phyloP scores from a whole-genome alignment of 345 rosid species.

The Murraya paniculata region DNA sequence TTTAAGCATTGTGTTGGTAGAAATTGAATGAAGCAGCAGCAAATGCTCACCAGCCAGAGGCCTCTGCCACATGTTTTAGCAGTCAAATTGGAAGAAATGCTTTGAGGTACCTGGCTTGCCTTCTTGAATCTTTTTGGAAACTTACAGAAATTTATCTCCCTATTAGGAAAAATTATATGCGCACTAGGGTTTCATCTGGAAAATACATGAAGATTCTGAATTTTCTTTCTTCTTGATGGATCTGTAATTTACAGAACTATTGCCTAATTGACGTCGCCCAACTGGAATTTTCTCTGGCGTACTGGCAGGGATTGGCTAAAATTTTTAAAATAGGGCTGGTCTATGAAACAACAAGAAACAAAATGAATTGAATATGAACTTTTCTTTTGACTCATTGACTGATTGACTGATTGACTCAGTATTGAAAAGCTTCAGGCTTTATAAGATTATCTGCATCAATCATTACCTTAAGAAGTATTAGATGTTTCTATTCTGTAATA shows the following conservation, averaged over 20 bases:
- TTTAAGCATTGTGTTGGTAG: constrained; percentile 44
- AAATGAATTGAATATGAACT: neutral
- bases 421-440: neutral
- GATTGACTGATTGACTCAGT: neutral
- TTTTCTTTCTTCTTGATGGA: neutral
- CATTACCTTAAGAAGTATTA: neutral
- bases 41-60: constrained; percentile 32
- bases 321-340: neutral
- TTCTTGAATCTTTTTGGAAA: neutral
- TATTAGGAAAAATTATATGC: neutral
- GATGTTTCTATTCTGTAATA: neutral
- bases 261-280: too few species aligned
- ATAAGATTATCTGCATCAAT: neutral
- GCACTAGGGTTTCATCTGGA: neutral
- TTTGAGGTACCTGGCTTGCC: constrained; percentile 39
- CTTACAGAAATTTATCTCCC: neutral
- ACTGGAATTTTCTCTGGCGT: neutral
- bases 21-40: constrained; percentile 66
- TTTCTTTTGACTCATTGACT: neutral
- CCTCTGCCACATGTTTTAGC: constrained; percentile 38
- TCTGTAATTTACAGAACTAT: neutral
- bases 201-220: neutral
- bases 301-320: neutral
- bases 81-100: constrained; percentile 38
- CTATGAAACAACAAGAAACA: neutral